Percentiles rank a stretch among this genome's conserved stretches.
phyloP scores from a whole-genome alignment of 2,329 filamentous ascomycete genomes.

The Botrytis hyacinthi region DNA sequence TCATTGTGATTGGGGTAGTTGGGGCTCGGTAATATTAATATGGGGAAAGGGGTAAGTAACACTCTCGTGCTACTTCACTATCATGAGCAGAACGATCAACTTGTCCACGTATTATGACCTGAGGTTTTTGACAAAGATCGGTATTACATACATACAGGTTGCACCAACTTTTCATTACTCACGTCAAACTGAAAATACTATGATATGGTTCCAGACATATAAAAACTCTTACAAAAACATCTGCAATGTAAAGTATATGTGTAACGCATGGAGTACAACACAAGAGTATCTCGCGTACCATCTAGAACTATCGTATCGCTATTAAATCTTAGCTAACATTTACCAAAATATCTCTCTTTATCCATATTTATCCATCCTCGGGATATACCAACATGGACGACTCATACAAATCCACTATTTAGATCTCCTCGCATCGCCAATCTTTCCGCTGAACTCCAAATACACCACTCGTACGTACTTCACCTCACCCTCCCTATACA shows the following conservation, averaged over 20 bases:
- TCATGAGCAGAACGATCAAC: rapidly evolving
- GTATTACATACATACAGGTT: neutral
- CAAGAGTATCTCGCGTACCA: neutral
- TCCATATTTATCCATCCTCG: neutral
- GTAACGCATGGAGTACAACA: neutral
- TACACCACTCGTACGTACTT: neutral
- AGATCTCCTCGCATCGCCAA: neutral
- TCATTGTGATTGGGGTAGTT: neutral
- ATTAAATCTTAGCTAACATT: neutral
- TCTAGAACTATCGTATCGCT: too few relatives aligned
- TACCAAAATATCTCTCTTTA: neutral
- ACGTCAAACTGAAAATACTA: neutral
- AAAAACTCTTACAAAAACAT: neutral
- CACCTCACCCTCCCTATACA: neutral
- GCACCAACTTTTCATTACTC: neutral
- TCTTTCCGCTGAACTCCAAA: neutral
- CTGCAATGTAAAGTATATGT: neutral
- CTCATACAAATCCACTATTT: neutral
- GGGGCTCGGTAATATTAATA: neutral
- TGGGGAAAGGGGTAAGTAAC: neutral
- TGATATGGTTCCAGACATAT: neutral
- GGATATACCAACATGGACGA: neutral
- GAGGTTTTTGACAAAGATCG: neutral
- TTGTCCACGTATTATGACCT: rapidly evolving
- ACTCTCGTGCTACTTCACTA: neutral